Percentiles rank a stretch among this genome's conserved stretches.
These are phyloP conservation scores for Paracoccidioides brasiliensis DNA, from an alignment of 2,329 filamentous ascomycete genomes.

Conservation along the genomic window DNA sequence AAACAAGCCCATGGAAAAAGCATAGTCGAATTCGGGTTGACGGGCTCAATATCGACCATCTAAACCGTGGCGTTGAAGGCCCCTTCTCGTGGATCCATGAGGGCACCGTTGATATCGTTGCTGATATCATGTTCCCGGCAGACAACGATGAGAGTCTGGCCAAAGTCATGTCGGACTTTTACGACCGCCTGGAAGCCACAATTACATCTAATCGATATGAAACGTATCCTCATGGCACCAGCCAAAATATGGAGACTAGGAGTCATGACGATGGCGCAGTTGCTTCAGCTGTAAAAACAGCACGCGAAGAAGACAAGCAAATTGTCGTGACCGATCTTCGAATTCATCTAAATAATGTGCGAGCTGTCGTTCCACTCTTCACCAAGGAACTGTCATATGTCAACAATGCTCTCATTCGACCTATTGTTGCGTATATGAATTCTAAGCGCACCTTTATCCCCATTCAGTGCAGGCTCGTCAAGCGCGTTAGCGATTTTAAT, in stretches of 20 bases:
- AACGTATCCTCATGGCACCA: conserved; percentile 3
- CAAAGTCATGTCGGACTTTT: conserved; percentile 94
- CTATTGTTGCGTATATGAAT: conserved; percentile 98
- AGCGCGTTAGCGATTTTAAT: conserved; percentile 77
- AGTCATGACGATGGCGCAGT: conserved; percentile 16
- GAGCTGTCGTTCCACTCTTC: conserved; percentile 84
- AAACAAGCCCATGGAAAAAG: conserved; percentile 78
- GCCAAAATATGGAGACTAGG: conserved; percentile 1
- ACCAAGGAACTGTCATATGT: conserved; percentile 85
- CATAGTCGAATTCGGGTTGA: conserved; percentile 87
- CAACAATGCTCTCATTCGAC: conserved; percentile 86
- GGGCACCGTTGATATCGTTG: conserved; percentile 90
- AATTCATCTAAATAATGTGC: conserved; percentile 90
- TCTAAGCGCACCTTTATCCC: conserved; percentile 90
- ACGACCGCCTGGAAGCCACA: conserved; percentile 86
- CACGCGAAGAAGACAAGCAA: conserved; percentile 48
- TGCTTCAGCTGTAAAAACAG: conserved; percentile 9
- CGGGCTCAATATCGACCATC: conserved; percentile 83
- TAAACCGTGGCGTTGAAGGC: conserved; percentile 84
- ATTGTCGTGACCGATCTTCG: conserved; percentile 88
- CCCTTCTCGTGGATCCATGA: conserved; percentile 98
- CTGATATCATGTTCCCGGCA: conserved; percentile 85
- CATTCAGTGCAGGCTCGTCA: conserved; percentile 86
- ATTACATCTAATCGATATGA: conserved; percentile 63
- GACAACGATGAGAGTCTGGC: conserved; percentile 79